A percentile compares a stretch with the other conserved stretches of the same genome.
Evolutionary conservation across 1,284 basidiomycete genomes (phyloP).

Genomic region (Trametes hirsuta): DNA sequence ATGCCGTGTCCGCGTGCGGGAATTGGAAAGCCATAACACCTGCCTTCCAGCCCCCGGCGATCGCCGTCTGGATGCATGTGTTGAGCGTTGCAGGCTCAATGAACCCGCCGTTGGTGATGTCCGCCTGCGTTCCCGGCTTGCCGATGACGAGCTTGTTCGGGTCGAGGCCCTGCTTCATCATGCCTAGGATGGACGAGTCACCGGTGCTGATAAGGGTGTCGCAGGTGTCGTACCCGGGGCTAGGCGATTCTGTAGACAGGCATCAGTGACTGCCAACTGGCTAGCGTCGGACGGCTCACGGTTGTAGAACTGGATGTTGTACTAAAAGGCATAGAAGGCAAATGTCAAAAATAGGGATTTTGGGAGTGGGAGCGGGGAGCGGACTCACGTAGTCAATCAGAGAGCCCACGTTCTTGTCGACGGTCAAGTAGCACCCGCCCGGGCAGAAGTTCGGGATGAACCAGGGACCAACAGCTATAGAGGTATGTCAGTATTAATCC

Average conservation of each 20-base stretch:
- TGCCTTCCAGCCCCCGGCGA: constrained; percentile 57
- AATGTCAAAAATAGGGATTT: not conserved
- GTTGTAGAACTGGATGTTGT: constrained; percentile 57
- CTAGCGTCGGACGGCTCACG: constrained; percentile 39
- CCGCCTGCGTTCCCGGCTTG: constrained; percentile 52
- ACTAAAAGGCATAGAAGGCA: constrained; percentile 37
- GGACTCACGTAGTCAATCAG: constrained; percentile 32
- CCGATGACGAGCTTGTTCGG: constrained; percentile 60
- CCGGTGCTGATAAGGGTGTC: constrained; percentile 53
- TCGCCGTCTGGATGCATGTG: constrained; percentile 56
- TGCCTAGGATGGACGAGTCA: constrained; percentile 57
- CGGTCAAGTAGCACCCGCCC: constrained; percentile 21
- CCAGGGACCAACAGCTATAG: constrained; percentile 10
- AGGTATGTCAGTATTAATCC: not conserved
- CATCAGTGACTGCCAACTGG: not conserved
- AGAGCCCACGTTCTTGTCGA: constrained; percentile 19
- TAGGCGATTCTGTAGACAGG: constrained; percentile 47
- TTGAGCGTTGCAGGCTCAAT: constrained; percentile 56
- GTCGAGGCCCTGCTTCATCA: constrained; percentile 56
- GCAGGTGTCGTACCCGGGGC: constrained; percentile 58
- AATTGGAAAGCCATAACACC: constrained; percentile 47
- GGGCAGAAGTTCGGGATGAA: constrained; percentile 18
- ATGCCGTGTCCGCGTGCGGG: constrained; percentile 13
- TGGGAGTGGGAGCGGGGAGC: not conserved
- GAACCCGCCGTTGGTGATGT: constrained; percentile 60